Percentiles rank a stretch among this genome's conserved stretches.
phyloP scores from a whole-genome alignment of 352 stramenopile genomes.

The Ophiocytium majus region DNA sequence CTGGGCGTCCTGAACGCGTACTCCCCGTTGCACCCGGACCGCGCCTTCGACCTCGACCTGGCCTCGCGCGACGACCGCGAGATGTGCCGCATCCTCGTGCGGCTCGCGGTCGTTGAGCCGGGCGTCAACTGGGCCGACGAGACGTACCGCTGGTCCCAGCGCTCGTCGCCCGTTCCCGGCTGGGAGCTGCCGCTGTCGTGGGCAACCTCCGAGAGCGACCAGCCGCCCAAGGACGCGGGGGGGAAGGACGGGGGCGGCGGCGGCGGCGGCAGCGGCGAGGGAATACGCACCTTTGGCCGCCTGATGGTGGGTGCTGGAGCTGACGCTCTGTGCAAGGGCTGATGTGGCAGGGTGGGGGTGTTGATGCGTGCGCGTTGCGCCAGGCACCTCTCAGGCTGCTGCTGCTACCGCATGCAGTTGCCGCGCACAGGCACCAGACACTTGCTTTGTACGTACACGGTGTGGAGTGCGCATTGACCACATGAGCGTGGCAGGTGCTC shows the following conservation, averaged over 20 bases:
- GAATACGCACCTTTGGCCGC: constrained; percentile 49
- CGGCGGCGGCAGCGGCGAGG: constrained; percentile 22
- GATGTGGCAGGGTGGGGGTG: too few species aligned
- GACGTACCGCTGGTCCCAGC: constrained; percentile 56
- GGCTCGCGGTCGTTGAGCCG: constrained; percentile 67
- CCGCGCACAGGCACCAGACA: too few species aligned
- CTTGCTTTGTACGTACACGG: too few species aligned
- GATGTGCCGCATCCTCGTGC: constrained; percentile 67
- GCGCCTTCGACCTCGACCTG: constrained; percentile 71
- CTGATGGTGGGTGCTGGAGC: constrained; percentile 45
- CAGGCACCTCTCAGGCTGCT: too few species aligned
- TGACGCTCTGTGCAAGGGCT: too few species aligned
- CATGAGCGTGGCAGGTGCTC: too few species aligned
- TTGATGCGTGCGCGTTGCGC: too few species aligned
- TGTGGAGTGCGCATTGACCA: too few species aligned
- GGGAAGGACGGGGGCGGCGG: constrained; percentile 14
- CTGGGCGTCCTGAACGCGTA: constrained; percentile 77
- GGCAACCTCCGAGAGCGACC: constrained; percentile 40
- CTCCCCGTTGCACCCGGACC: constrained; percentile 71
- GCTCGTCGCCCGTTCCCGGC: constrained; percentile 45
- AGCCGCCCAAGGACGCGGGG: too few species aligned
- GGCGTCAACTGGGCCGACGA: constrained; percentile 59
- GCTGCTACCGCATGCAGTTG: too few species aligned
- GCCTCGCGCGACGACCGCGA: constrained; percentile 70
- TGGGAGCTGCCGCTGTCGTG: constrained; percentile 59